Evolutionary conservation across 306 rosid genomes (phyloP).

Genomic region (Cucurbita pepo): DNA sequence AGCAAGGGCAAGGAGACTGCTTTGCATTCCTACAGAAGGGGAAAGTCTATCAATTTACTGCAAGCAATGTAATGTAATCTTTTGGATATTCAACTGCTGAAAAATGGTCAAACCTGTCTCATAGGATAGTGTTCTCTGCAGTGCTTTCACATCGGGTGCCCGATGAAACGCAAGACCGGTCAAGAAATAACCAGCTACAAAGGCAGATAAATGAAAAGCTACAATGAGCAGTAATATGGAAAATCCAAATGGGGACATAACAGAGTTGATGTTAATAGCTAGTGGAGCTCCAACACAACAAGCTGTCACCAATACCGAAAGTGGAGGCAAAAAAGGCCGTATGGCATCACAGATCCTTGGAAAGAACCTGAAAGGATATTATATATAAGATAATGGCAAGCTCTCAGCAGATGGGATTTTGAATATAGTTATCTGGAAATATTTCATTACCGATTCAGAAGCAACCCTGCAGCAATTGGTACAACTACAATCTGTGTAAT

Average conservation of each 20-base stretch:
- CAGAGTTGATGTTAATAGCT: constrained; percentile 62
- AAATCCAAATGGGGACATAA: constrained; percentile 60
- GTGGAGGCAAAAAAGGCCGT: constrained; percentile 69
- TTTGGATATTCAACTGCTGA: background rate
- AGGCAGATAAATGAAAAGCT: constrained; percentile 62
- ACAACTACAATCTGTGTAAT: constrained; percentile 76
- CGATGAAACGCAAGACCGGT: constrained; percentile 49
- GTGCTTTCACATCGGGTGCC: constrained; percentile 44
- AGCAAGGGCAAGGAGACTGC: constrained; percentile 96
- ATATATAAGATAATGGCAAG: constrained; percentile 4
- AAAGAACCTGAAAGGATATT: constrained; percentile 45
- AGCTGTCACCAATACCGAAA: constrained; percentile 74
- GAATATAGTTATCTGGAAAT: constrained; percentile 2
- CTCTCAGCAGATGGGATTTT: background rate
- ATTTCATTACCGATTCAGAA: constrained; percentile 54
- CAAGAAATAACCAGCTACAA: constrained; percentile 54
- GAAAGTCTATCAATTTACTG: background rate
- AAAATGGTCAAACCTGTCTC: constrained; percentile 57
- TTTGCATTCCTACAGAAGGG: constrained; percentile 73
- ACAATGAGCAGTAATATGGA: constrained; percentile 43
- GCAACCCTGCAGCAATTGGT: constrained; percentile 73
- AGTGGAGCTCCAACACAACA: constrained; percentile 96
- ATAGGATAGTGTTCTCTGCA: constrained; percentile 77
- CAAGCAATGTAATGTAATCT: background rate
- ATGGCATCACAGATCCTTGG: constrained; percentile 53